A percentile compares a stretch with the other conserved stretches of the same genome.
phyloP scores from a whole-genome alignment of 139 green algal genomes.

The Haematococcus sp. region DNA sequence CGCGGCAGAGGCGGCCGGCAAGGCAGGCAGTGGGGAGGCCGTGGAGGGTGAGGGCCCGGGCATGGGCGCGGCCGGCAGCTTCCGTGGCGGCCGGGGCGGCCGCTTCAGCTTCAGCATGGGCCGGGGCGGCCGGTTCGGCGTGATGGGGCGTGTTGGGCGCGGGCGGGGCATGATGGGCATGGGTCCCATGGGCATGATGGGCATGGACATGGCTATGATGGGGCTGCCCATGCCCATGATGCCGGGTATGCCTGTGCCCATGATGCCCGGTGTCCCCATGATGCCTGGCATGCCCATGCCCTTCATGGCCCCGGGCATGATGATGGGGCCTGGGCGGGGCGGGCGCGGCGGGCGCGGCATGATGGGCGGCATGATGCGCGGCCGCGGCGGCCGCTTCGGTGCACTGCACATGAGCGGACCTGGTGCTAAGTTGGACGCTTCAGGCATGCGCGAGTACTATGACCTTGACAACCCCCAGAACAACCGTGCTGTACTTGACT shows the following conservation, averaged over 20 bases:
- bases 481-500: conserved; percentile 82
- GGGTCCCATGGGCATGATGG: conserved; percentile 15
- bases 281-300: conserved; percentile 19
- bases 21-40: no score
- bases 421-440: conserved; percentile 26
- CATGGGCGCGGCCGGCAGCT: conserved; percentile 4
- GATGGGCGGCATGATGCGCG: conserved; percentile 10
- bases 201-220: conserved; percentile 29
- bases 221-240: conserved; percentile 16
- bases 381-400: conserved; percentile 8
- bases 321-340: no score
- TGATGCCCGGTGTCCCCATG: conserved; percentile 2
- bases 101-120: background rate
- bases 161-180: conserved; percentile 20
- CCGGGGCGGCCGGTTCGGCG: conserved; percentile 11
- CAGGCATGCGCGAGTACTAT: conserved; percentile 62
- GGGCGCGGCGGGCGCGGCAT: no score
- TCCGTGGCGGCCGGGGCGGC: conserved; percentile 14
- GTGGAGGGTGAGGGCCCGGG: conserved; percentile 11
- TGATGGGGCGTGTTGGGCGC: conserved; percentile 22
- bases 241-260: background rate
- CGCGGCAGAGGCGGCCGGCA: conserved; percentile 16
- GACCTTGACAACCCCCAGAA: conserved; percentile 82
- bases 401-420: background rate
- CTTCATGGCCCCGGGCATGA: background rate